Evolutionary conservation across 2,329 filamentous ascomycete genomes (phyloP).

Genomic region (Aspergillus floridensis): DNA sequence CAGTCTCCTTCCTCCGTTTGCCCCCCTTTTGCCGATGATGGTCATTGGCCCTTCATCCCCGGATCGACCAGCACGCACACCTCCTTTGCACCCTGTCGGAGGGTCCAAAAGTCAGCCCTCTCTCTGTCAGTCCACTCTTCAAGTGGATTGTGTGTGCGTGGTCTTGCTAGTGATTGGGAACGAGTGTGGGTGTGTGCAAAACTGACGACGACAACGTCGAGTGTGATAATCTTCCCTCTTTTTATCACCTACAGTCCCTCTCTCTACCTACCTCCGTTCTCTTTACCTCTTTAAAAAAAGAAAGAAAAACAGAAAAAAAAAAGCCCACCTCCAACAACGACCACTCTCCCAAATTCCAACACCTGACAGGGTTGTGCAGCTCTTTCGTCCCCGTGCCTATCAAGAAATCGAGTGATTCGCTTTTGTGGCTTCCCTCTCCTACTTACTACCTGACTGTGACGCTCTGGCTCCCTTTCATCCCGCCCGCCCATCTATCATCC

Average conservation of each 20-base stretch:
- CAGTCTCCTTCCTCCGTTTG: background rate
- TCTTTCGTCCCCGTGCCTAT: background rate
- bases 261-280: background rate
- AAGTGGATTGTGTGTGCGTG: background rate
- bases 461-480: slow-evolving; percentile 9
- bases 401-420: background rate
- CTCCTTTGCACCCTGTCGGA: slow-evolving; percentile 5
- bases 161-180: background rate
- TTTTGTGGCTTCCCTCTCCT: background rate
- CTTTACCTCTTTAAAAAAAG: background rate
- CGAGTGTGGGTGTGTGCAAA: background rate
- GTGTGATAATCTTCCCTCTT: background rate
- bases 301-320: background rate
- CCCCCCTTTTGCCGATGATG: slow-evolving; percentile 4
- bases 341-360: background rate
- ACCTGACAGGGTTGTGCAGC: background rate
- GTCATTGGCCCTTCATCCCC: slow-evolving; percentile 7
- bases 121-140: background rate
- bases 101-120: slow-evolving; percentile 4
- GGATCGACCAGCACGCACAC: slow-evolving; percentile 4
- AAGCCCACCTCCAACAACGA: background rate
- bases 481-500: slow-evolving; percentile 10
- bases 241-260: background rate
- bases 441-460: background rate
- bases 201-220: background rate